phyloP scores from a whole-genome alignment of 192 early-diverging fungal species.

The Coemansia sp. region DNA sequence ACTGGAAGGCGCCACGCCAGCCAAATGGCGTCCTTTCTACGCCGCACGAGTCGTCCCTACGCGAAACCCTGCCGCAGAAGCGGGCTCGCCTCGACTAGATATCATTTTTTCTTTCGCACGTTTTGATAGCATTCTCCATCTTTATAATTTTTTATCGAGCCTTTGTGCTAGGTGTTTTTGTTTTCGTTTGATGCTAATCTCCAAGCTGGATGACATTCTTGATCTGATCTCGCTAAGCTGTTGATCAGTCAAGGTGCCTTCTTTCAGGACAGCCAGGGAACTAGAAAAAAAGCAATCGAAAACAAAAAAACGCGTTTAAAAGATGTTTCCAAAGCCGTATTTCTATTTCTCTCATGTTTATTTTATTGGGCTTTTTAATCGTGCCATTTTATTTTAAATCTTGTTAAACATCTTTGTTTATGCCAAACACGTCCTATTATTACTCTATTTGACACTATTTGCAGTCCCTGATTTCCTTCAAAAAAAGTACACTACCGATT shows the following conservation, averaged over 20 bases:
- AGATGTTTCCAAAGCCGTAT: background rate
- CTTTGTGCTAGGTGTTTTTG: too few species aligned
- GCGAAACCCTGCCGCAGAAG: conserved; percentile 35
- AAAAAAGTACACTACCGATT: background rate
- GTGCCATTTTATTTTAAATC: background rate
- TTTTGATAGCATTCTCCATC: too few species aligned
- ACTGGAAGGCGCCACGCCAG: background rate
- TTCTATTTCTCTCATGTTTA: background rate
- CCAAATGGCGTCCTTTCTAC: background rate
- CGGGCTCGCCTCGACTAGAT: conserved; percentile 15
- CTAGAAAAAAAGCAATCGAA: background rate
- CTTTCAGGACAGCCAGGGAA: background rate
- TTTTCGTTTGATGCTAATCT: too few species aligned
- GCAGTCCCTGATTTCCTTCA: background rate
- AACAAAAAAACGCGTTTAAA: background rate
- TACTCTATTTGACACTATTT: background rate
- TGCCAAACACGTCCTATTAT: background rate
- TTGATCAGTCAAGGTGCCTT: too few species aligned
- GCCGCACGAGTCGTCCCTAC: conserved; percentile 36
- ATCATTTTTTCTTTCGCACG: background rate
- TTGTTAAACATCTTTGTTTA: background rate
- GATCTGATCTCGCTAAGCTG: too few species aligned
- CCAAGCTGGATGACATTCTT: too few species aligned
- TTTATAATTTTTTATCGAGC: too few species aligned
- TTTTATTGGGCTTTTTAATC: background rate